Conservation (phyloP, 208 protist species). For the Crithidia thermophila region DNA sequence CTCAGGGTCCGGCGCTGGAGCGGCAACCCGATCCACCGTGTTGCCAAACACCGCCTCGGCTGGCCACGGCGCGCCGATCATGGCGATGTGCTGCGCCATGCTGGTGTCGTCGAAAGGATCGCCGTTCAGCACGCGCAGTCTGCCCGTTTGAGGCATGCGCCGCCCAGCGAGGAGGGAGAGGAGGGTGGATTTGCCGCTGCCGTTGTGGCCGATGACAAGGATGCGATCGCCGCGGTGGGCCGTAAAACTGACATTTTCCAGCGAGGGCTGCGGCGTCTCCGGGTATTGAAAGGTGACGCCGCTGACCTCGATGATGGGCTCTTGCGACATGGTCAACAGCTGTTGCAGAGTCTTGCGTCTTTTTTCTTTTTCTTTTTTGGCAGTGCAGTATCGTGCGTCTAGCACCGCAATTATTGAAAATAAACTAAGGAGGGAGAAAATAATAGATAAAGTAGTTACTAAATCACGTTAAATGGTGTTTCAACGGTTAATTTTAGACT, state of each 20-base stretch:
- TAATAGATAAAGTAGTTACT: too few relatives aligned
- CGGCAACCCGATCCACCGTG: slow-evolving; percentile 65
- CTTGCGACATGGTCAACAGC: not conserved
- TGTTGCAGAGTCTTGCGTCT: too few relatives aligned
- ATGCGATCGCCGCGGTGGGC: slow-evolving; percentile 76
- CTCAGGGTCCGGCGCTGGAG: slow-evolving; percentile 35
- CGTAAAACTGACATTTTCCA: slow-evolving; percentile 41
- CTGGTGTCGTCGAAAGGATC: slow-evolving; percentile 86
- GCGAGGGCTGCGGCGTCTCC: slow-evolving; percentile 2
- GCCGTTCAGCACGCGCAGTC: slow-evolving; percentile 57
- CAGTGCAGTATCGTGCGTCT: not conserved
- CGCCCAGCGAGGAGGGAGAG: slow-evolving; percentile 91
- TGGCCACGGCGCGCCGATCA: slow-evolving; percentile 75
- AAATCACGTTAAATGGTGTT: too few relatives aligned
- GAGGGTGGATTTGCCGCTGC: slow-evolving; percentile 96
- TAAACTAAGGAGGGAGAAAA: too few relatives aligned
- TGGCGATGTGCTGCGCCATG: slow-evolving; percentile 48
- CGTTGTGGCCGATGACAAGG: slow-evolving; percentile 95
- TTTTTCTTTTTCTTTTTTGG: not conserved
- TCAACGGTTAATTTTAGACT: too few relatives aligned
- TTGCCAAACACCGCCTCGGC: slow-evolving; percentile 76
- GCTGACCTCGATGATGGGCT: slow-evolving; percentile 32
- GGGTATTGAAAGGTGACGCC: slow-evolving; percentile 60
- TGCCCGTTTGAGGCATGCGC: slow-evolving; percentile 49
- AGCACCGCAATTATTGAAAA: not conserved